Evolutionary conservation across 495 filamentous ascomycete species (phyloP).

Genomic region (Elaphomyces granulatus): DNA sequence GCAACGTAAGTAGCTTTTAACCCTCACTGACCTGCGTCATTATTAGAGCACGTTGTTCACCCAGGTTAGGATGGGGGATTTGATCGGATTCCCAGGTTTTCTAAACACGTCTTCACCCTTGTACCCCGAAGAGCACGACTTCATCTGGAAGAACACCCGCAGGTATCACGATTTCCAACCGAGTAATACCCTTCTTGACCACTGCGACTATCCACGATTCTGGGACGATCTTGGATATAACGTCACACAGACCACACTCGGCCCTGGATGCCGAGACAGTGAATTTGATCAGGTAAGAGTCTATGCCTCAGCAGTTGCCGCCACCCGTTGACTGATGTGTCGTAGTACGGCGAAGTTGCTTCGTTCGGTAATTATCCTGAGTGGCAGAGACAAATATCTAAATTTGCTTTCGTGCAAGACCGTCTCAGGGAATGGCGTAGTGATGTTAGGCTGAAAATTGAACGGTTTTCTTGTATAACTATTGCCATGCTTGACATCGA

Average conservation of each 20-base stretch:
- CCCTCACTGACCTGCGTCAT: not conserved
- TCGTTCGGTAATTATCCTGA: slow-evolving; percentile 29
- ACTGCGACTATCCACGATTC: slow-evolving; percentile 20
- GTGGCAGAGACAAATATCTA: slow-evolving; percentile 22
- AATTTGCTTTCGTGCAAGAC: slow-evolving; percentile 29
- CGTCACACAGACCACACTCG: slow-evolving; percentile 13
- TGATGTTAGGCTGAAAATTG: slow-evolving; percentile 21
- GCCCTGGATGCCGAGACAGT: slow-evolving; percentile 17
- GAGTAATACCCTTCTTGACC: slow-evolving; percentile 13
- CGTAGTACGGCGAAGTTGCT: slow-evolving; percentile 26
- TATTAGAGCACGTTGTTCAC: no score
- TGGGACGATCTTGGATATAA: slow-evolving; percentile 14
- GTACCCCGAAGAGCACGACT: slow-evolving; percentile 25
- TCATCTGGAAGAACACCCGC: slow-evolving; percentile 25
- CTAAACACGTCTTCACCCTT: slow-evolving; percentile 27
- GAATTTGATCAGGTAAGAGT: slow-evolving; percentile 22
- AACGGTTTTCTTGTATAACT: slow-evolving; percentile 26
- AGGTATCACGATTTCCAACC: slow-evolving; percentile 28
- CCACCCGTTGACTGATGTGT: slow-evolving; percentile 2
- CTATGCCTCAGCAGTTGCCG: slow-evolving; percentile 1
- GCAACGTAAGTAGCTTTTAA: slow-evolving; percentile 16
- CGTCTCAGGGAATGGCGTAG: slow-evolving; percentile 26
- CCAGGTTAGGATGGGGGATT: slow-evolving; percentile 28
- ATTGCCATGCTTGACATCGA: slow-evolving; percentile 35
- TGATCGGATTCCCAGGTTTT: slow-evolving; percentile 31